Evolutionary conservation across 768 basidiomycete species (phyloP).

Genomic region (Macrolepiota albuminosa): DNA sequence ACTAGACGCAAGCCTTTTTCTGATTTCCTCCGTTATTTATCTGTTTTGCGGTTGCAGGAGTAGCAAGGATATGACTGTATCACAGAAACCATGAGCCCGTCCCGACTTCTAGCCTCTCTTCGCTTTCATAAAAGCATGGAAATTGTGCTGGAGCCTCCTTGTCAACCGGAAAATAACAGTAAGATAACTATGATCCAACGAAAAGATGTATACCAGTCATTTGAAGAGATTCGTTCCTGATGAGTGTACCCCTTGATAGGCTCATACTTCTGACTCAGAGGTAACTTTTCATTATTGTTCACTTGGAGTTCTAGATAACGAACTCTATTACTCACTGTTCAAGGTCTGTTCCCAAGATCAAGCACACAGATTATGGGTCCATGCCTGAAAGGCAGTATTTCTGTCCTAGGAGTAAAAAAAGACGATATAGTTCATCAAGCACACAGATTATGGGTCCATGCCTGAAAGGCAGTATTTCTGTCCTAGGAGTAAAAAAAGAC

Average conservation of each 20-base stretch:
- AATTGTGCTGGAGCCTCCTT: neutral
- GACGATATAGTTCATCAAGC: neutral
- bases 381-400: neutral
- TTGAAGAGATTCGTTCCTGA: conserved; percentile 17
- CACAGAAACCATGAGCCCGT: conserved; percentile 15
- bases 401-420: neutral
- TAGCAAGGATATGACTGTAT: conserved; percentile 21
- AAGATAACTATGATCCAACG: neutral
- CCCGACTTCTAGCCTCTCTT: neutral
- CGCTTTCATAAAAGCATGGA: neutral
- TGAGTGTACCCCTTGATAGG: conserved; percentile 4
- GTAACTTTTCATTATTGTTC: neutral
- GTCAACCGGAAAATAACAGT: neutral
- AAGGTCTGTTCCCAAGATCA: neutral
- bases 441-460: neutral
- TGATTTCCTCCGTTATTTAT: conserved; percentile 21
- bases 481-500: neutral
- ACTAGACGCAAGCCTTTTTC: conserved; percentile 10
- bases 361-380: neutral
- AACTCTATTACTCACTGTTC: too few relatives aligned
- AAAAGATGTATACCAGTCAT: conserved; percentile 1
- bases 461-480: neutral
- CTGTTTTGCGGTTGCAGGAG: conserved; percentile 12
- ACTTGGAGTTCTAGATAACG: neutral
- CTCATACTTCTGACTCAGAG: neutral